phyloP scores from a whole-genome alignment of 805 yeast genomes.

The Nakazawaea sp. region DNA sequence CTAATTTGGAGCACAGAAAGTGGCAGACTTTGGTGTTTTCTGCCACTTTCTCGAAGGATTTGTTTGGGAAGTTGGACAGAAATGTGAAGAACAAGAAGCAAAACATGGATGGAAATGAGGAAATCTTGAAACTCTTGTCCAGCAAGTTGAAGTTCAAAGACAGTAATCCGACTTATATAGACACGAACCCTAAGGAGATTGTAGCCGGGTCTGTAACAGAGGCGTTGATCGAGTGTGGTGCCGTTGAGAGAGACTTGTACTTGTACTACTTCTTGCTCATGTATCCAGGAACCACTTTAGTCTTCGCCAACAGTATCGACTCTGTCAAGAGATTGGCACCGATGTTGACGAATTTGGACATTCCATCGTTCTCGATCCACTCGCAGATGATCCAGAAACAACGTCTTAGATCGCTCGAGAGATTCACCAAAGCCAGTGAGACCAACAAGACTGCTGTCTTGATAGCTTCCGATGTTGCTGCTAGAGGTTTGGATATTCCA shows the following conservation, averaged over 20 bases:
- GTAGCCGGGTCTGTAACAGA: slow-evolving; percentile 74
- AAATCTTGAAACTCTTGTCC: slow-evolving; percentile 59
- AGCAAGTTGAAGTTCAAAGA: slow-evolving; percentile 67
- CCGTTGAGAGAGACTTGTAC: slow-evolving; percentile 84
- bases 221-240: slow-evolving; percentile 85
- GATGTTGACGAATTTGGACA: slow-evolving; percentile 58
- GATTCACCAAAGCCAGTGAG: slow-evolving; percentile 53
- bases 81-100: slow-evolving; percentile 25
- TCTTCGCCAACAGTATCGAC: slow-evolving; percentile 93
- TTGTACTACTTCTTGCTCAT: slow-evolving; percentile 78
- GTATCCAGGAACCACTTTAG: slow-evolving; percentile 85
- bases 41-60: slow-evolving; percentile 83
- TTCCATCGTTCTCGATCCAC: slow-evolving; percentile 73
- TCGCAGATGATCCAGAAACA: slow-evolving; percentile 95
- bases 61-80: slow-evolving; percentile 67
- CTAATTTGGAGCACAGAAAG: slow-evolving; percentile 28
- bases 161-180: slow-evolving; percentile 62
- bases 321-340: slow-evolving; percentile 84
- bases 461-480: slow-evolving; percentile 96
- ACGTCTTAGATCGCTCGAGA: slow-evolving; percentile 78
- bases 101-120: slow-evolving; percentile 39
- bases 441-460: slow-evolving; percentile 55
- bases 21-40: slow-evolving; percentile 90
- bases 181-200: slow-evolving; percentile 79
- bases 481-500: slow-evolving; percentile 93